These are phyloP conservation scores for Aspergillus taichungensis DNA, from an alignment of 495 filamentous ascomycete genomes.

Conservation along the genomic window DNA sequence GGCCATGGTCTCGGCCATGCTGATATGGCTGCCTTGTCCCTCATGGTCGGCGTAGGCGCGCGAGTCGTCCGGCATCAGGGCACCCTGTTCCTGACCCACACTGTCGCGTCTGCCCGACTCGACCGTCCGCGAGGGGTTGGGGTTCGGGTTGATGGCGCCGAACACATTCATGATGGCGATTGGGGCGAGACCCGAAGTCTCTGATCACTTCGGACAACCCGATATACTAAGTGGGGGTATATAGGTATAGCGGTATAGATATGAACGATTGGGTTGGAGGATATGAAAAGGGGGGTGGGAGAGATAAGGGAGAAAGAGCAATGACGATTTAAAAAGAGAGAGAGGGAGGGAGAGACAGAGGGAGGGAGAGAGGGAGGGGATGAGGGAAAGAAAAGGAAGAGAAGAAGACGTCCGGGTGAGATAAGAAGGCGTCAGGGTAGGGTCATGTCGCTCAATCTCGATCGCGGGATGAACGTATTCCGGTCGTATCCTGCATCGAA, in stretches of 20 bases:
- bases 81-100: conserved; percentile 1
- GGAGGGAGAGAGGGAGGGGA: conserved; percentile 2
- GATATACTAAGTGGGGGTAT: conserved; percentile 5
- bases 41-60: background rate
- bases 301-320: background rate
- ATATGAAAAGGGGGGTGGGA: conserved; percentile 2
- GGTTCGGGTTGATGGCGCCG: conserved; percentile 30
- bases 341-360: background rate
- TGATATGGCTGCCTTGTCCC: conserved; percentile 4
- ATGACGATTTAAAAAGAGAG: conserved; percentile 1
- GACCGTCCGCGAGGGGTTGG: conserved; percentile 12
- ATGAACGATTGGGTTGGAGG: too few relatives aligned
- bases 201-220: conserved; percentile 1
- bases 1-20: conserved; percentile 24
- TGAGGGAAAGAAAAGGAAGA: conserved; percentile 1
- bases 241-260: too few relatives aligned
- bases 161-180: conserved; percentile 29
- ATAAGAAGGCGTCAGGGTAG: too few relatives aligned
- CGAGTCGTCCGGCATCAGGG: conserved; percentile 2
- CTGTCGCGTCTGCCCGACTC: background rate
- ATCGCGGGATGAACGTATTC: background rate
- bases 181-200: conserved; percentile 12
- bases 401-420: background rate
- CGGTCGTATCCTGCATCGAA: too few relatives aligned
- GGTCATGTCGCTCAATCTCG: too few relatives aligned